Evolutionary conservation across 352 stramenopile genomes (phyloP).

Genomic region (Achlya hypogyna): DNA sequence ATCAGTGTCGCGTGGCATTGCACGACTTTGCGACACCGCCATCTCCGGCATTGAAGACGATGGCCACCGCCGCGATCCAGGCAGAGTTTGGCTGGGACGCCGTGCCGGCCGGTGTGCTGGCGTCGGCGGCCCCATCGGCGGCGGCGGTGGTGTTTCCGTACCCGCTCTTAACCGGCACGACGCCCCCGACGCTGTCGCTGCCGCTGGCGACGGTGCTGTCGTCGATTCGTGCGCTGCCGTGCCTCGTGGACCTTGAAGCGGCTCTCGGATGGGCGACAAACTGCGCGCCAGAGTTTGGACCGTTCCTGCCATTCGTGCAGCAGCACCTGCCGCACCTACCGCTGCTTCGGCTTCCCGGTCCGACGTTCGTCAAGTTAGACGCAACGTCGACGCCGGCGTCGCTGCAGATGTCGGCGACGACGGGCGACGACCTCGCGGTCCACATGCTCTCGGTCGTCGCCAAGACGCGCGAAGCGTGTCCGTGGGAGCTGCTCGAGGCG

Average conservation of each 20-base stretch:
- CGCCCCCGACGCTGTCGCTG: background rate
- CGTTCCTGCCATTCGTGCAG: constrained; percentile 8
- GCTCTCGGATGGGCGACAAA: background rate
- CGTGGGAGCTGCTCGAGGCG: background rate
- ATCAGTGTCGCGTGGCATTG: constrained; percentile 9
- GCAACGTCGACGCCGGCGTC: background rate
- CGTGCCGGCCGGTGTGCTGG: background rate
- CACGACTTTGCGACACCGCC: constrained; percentile 1
- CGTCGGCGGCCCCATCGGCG: background rate
- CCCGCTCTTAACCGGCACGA: background rate
- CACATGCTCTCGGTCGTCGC: constrained; percentile 2
- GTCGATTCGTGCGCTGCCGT: background rate
- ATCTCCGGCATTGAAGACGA: background rate
- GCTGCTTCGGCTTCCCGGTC: background rate
- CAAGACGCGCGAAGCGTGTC: background rate
- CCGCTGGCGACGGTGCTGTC: background rate
- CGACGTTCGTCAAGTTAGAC: background rate
- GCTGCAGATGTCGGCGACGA: background rate
- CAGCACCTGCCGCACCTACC: constrained; percentile 9
- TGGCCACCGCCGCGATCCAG: background rate
- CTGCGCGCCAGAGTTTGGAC: background rate
- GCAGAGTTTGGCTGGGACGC: background rate
- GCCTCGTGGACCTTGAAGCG: constrained; percentile 10
- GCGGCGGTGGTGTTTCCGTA: background rate
- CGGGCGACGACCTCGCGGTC: background rate